Evolutionary conservation across 1,139 yeast species (phyloP).

Genomic region (Pichia sp.): DNA sequence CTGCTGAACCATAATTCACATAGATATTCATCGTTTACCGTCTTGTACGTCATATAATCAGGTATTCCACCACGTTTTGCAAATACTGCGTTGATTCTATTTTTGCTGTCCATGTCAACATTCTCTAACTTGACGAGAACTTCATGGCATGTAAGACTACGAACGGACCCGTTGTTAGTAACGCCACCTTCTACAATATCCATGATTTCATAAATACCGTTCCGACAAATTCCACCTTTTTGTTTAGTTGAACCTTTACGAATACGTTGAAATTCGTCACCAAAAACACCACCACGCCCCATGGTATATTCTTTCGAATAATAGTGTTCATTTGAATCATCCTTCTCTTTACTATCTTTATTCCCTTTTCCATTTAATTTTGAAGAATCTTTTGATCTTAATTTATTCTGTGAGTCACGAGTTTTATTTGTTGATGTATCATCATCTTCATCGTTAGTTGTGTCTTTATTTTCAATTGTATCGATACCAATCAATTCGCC

Average conservation of each 20-base stretch:
- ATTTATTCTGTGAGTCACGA: no score
- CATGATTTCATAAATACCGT: slow-evolving; percentile 7
- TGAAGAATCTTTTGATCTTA: no score
- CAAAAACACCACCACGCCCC: slow-evolving; percentile 18
- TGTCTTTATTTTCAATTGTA: not conserved
- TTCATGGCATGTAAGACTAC: slow-evolving; percentile 12
- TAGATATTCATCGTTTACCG: slow-evolving; percentile 8
- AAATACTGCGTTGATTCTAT: slow-evolving; percentile 13
- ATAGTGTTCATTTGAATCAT: not conserved
- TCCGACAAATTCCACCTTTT: slow-evolving; percentile 13
- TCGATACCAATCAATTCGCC: slow-evolving; percentile 1
- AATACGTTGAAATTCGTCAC: slow-evolving; percentile 6
- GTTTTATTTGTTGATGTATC: not conserved
- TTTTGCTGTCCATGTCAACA: slow-evolving; percentile 15
- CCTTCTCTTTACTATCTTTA: no score
- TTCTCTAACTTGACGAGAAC: slow-evolving; percentile 8
- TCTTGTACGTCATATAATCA: slow-evolving; percentile 9
- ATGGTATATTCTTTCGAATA: slow-evolving; percentile 12
- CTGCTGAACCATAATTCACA: slow-evolving; percentile 16
- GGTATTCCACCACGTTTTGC: slow-evolving; percentile 12
- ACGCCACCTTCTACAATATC: slow-evolving; percentile 1
- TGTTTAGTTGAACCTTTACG: slow-evolving; percentile 1
- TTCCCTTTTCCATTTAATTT: not conserved
- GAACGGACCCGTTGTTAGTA: not conserved
- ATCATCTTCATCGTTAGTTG: no score